Evolutionary conservation across 352 stramenopile genomes (phyloP), one percentile per base, ranked within the genome.

Genomic region (Pythium plurisporium): DNA sequence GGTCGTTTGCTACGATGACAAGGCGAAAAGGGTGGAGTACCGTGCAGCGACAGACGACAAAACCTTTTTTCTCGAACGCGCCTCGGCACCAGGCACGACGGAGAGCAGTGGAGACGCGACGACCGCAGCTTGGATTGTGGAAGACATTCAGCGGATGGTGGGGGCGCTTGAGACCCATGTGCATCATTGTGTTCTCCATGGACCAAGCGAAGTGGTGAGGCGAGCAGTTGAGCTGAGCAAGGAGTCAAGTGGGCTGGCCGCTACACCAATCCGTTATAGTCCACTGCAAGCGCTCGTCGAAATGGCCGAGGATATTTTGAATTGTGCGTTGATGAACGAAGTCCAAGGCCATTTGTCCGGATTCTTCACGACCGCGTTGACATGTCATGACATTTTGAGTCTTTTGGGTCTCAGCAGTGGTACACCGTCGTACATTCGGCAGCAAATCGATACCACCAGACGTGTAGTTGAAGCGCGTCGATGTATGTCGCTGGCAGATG

Each of bases 1-100:
- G n/a, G 27, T 47, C 1, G 26, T 62, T 15, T 9, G 19, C 11
- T 55, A 36, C 34, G 27, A 42, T 11, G 36, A 49, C 6, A 12
- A 7, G 25, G 8, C 37, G 5, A 27, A 30, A 9, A 11, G 11
- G 2, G 44, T 55, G 2, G 46, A 53, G 36, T 62, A 38, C 20
- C 8, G 20, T 17, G 27, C 49, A 0, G 34, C 34, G 1, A 43
- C 25, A 8, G 33, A 55, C 12, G 45, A 49, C 11, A 41, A 22
- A 36, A 44, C 34, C 36, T 62, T 50, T 31, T 62, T 55, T 20
- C 7, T 62, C 1, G 55, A 62, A 14, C 37, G 23, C 51, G 14
- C 6, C 34, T 37, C 1, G 14, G 22, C 50, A 4, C 34, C 44
- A 23, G 27, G 34, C n/a, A 3, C 45, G 14, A 29, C 23, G 1